phyloP scores from a whole-genome alignment of 1,284 basidiomycete genomes.

The Coniferiporia sulphurascens region DNA sequence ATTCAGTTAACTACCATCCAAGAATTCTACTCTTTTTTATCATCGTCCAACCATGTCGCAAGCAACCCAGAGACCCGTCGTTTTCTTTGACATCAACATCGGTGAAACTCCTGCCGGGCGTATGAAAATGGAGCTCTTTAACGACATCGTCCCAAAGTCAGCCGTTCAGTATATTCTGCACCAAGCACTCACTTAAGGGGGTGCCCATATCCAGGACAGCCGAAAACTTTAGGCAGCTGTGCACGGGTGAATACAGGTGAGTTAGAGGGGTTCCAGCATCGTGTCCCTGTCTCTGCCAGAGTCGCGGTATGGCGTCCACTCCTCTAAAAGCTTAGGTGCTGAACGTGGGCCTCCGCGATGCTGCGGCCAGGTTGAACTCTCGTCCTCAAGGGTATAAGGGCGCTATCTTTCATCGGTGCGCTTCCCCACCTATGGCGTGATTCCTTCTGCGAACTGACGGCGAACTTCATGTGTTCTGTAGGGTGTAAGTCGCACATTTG shows the following conservation, averaged over 20 bases:
- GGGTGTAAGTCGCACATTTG: slow-evolving; percentile 56
- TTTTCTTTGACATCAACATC: slow-evolving; percentile 96
- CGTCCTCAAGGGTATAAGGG: slow-evolving; percentile 87
- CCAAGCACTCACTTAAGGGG: background rate
- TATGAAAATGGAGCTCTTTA: slow-evolving; percentile 94
- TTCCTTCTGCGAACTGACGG: slow-evolving; percentile 15
- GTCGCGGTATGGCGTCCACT: background rate
- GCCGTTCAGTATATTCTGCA: background rate
- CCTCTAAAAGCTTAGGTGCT: background rate
- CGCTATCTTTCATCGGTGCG: slow-evolving; percentile 87
- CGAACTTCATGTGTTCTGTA: slow-evolving; percentile 27
- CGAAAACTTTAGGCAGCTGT: slow-evolving; percentile 96
- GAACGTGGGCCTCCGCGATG: background rate
- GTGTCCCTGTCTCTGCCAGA: background rate
- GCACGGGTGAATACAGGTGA: slow-evolving; percentile 92
- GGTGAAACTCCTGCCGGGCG: slow-evolving; percentile 93
- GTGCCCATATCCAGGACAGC: slow-evolving; percentile 61
- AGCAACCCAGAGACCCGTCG: slow-evolving; percentile 61
- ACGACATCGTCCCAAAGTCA: slow-evolving; percentile 86
- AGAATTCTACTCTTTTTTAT: too few species aligned
- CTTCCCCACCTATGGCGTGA: background rate
- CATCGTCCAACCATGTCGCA: background rate
- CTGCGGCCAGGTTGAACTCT: slow-evolving; percentile 61
- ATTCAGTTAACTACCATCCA: too few species aligned
- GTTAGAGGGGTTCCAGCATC: slow-evolving; percentile 14